Conservation (phyloP, 768 basidiomycete genomes). For the Boletus barrowsii region DNA sequence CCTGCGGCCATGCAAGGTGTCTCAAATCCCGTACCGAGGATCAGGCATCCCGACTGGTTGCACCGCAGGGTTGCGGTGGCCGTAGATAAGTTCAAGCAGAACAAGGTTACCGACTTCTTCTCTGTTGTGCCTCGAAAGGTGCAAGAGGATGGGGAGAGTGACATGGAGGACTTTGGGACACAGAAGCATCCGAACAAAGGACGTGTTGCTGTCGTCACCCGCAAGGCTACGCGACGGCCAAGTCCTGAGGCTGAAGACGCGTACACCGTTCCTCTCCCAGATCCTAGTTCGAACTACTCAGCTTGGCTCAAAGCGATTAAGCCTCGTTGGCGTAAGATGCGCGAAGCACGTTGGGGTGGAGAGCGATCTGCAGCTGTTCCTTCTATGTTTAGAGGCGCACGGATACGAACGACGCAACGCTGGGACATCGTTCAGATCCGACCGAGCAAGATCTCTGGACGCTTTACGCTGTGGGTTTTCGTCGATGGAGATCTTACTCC, state of each 20-base stretch:
- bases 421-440: constrained; percentile 97
- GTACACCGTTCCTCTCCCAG: constrained; percentile 46
- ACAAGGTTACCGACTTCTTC: constrained; percentile 97
- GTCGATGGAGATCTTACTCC: constrained; percentile 77
- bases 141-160: constrained; percentile 25
- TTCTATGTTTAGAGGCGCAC: constrained; percentile 68
- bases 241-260: constrained; percentile 41
- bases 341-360: constrained; percentile 45
- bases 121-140: constrained; percentile 15
- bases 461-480: constrained; percentile 85
- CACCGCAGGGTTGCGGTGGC: constrained; percentile 84
- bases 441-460: constrained; percentile 69
- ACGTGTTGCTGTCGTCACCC: constrained; percentile 54
- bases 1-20: constrained; percentile 99
- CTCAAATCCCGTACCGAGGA: constrained; percentile 91
- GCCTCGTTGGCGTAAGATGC: constrained; percentile 68
- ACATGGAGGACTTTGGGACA: constrained; percentile 62
- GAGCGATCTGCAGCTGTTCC: constrained; percentile 49
- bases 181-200: constrained; percentile 26
- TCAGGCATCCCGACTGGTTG: constrained; percentile 97
- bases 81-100: constrained; percentile 97
- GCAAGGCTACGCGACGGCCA: constrained; percentile 41
- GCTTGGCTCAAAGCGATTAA: constrained; percentile 78
- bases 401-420: constrained; percentile 56
- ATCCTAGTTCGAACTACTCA: constrained; percentile 63